phyloP scores from a whole-genome alignment of 352 stramenopile species.

The Aphanomyces invadans region DNA sequence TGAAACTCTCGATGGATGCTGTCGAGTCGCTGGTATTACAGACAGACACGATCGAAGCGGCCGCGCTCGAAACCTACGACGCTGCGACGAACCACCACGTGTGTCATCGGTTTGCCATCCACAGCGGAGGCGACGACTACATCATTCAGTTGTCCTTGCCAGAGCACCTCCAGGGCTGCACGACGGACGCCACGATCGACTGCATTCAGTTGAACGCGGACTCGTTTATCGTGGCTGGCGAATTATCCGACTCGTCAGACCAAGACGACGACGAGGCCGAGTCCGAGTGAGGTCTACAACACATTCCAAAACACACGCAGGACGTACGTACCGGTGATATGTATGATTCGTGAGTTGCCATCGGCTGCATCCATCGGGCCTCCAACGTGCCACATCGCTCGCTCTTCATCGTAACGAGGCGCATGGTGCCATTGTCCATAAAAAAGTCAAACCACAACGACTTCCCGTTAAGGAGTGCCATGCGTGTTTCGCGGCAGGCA shows the following conservation, averaged over 20 bases:
- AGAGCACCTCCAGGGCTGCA: conserved; percentile 26
- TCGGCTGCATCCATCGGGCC: no score
- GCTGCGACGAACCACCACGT: conserved; percentile 12
- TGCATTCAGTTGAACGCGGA: conserved; percentile 26
- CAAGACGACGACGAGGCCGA: conserved; percentile 31
- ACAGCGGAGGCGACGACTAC: conserved; percentile 23
- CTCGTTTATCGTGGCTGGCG: conserved; percentile 29
- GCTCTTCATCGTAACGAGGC: no score
- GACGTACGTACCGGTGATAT: not conserved
- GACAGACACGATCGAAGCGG: conserved; percentile 24
- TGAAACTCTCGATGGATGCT: conserved; percentile 19
- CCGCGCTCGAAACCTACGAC: conserved; percentile 6
- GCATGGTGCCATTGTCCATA: no score
- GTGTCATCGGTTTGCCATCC: conserved; percentile 24
- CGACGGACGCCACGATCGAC: conserved; percentile 24
- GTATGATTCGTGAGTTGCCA: not conserved
- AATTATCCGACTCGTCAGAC: conserved; percentile 23
- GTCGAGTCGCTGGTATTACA: conserved; percentile 26
- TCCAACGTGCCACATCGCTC: no score
- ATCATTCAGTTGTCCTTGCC: conserved; percentile 30
- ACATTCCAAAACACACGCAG: no score
- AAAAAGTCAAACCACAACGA: no score
- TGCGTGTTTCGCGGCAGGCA: no score
- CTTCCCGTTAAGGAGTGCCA: no score
- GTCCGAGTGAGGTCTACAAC: no score